A percentile compares a stretch with the other conserved stretches of the same genome.
phyloP scores from a whole-genome alignment of 1,139 yeast species.

The Pichia sp. region DNA sequence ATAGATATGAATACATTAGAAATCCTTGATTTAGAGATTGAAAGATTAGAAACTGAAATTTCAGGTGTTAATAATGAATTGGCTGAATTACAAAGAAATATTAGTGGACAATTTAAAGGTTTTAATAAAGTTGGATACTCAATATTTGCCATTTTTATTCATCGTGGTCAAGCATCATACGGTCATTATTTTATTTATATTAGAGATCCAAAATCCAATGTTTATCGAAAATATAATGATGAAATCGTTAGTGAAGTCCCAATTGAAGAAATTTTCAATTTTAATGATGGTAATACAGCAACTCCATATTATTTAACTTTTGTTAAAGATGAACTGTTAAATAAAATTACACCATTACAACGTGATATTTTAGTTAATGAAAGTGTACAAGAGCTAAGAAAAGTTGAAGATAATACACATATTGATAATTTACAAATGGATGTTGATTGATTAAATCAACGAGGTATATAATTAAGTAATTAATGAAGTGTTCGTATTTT shows the following conservation, averaged over 20 bases:
- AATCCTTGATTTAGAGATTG: slow-evolving; percentile 34
- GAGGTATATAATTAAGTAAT: background rate
- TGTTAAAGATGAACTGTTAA: slow-evolving; percentile 56
- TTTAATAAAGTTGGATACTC: slow-evolving; percentile 67
- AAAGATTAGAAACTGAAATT: slow-evolving; percentile 36
- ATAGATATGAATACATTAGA: slow-evolving; percentile 30
- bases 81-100: slow-evolving; percentile 38
- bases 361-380: slow-evolving; percentile 32
- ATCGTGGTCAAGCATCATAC: slow-evolving; percentile 90
- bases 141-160: slow-evolving; percentile 87
- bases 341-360: slow-evolving; percentile 64
- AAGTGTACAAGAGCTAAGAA: slow-evolving; percentile 7
- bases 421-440: slow-evolving; percentile 1
- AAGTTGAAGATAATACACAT: background rate
- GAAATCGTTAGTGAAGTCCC: slow-evolving; percentile 81
- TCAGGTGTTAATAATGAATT: slow-evolving; percentile 36
- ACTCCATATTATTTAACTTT: slow-evolving; percentile 91
- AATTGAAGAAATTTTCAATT: slow-evolving; percentile 68
- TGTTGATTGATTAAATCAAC: slow-evolving; percentile 11
- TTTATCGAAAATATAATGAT: slow-evolving; percentile 88
- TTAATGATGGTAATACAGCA: slow-evolving; percentile 69
- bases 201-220: slow-evolving; percentile 58
- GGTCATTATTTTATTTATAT: slow-evolving; percentile 98
- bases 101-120: slow-evolving; percentile 53
- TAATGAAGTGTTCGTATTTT: no score